Conservation (phyloP, 257 asterid species). For the Jaltomata sinuosa region DNA sequence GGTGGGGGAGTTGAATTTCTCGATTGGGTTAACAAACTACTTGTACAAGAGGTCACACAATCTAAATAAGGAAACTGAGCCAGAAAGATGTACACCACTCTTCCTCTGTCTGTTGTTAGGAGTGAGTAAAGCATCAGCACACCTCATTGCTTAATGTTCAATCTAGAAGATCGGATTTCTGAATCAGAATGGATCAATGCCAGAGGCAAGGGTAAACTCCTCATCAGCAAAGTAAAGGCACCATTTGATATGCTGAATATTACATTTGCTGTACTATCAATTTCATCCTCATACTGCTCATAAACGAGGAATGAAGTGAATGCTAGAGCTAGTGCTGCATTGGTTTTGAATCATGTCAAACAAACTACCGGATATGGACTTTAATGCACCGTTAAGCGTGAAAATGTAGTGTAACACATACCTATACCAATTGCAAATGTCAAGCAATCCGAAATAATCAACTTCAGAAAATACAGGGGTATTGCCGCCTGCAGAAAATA, state of each 20-base stretch:
- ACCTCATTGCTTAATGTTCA: neutral
- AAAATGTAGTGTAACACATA: constrained; percentile 17
- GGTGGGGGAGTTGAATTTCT: neutral
- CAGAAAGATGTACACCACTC: neutral
- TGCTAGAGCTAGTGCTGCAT: constrained; percentile 61
- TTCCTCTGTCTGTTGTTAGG: neutral
- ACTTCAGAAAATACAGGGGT: constrained; percentile 46
- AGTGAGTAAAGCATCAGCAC: neutral
- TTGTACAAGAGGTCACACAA: neutral
- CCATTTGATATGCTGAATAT: constrained; percentile 1
- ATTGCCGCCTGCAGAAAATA: constrained; percentile 40
- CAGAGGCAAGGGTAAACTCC: constrained; percentile 3
- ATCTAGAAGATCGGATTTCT: neutral
- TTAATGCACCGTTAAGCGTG: neutral
- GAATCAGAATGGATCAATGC: constrained; percentile 1
- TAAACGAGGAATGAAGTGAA: constrained; percentile 62
- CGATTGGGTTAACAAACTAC: neutral
- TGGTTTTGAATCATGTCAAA: constrained; percentile 1
- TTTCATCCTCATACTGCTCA: constrained; percentile 82
- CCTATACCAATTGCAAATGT: constrained; percentile 50
- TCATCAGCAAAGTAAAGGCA: constrained; percentile 5
- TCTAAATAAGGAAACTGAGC: neutral
- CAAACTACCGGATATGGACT: neutral
- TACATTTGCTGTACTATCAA: constrained; percentile 27
- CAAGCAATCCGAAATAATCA: constrained; percentile 49